Evolutionary conservation across 176 grass and related monocot species (phyloP), one percentile per base, ranked within the genome.

Genomic region (Oryza meyeriana): DNA sequence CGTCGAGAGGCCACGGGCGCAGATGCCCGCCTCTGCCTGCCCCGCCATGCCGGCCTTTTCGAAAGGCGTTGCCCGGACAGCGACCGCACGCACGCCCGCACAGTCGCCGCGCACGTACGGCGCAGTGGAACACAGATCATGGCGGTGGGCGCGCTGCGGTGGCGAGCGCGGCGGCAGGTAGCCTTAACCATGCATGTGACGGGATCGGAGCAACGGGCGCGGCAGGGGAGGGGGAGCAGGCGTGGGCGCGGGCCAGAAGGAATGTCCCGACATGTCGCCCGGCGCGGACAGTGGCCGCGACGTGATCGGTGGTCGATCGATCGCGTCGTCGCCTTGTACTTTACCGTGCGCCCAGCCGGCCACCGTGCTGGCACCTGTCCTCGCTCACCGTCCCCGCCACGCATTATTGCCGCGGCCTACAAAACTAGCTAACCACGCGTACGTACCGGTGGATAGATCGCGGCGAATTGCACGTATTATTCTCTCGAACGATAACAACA

Each of bases 181-280:
- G 38, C 18, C 79, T n/a, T n/a, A n/a, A n/a, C n/a, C n/a, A n/a
- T n/a, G n/a, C n/a, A 77, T 78, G 73, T 82, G 85, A 66, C 57
- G 79, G 79, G 10, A 33, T 33, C 35, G 35, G 35, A 36, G 4
- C 4, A 10, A 20, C 0, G 42, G 12, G 42, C 29, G 28, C 71
- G 50, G 72, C 25, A 18, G 52, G 10, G 38, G 22, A 24, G 12
- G 48, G 75, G 70, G 52, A 6, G 50, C 64, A 68, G 44, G 41
- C 12, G 12, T 25, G 62, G 12, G 2, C 77, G 22, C 3, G 5
- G 62, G 58, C 58, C 58, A 22, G 72, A 78, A 88, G 80, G 86
- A 88, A 84, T 88, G 81, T 74, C 86, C 67, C 68, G 75, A 83
- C 80, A 88, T 84, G 80, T 88, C 75, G 68, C 80, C 81, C 75